These are phyloP conservation scores for Neofusicoccum umdonicola DNA, from an alignment of 2,329 filamentous ascomycete genomes.

Conservation along the genomic window DNA sequence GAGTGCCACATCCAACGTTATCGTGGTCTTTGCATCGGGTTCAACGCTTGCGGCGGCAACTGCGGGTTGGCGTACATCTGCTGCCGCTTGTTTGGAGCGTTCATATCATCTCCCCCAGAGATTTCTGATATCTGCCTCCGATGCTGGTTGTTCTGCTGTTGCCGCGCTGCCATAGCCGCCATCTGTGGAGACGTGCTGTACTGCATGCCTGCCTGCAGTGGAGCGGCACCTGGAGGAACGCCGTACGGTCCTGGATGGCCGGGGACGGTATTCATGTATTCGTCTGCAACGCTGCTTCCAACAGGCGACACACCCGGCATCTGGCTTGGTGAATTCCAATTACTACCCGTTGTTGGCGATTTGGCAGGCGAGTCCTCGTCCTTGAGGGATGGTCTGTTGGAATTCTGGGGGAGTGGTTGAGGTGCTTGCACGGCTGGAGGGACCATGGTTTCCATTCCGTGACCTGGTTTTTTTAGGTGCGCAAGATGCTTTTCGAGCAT, in stretches of 20 bases:
- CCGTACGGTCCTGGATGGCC: constrained; percentile 40
- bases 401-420: constrained; percentile 34
- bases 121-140: constrained; percentile 62
- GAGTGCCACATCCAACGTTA: constrained; percentile 22
- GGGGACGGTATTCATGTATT: constrained; percentile 47
- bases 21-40: constrained; percentile 50
- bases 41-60: constrained; percentile 44
- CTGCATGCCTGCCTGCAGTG: constrained; percentile 34
- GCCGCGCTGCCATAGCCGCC: constrained; percentile 32
- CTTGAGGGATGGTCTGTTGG: constrained; percentile 56
- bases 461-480: constrained; percentile 69
- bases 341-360: constrained; percentile 59
- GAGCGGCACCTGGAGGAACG: constrained; percentile 24
- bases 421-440: constrained; percentile 44
- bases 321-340: constrained; percentile 63
- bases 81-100: constrained; percentile 56
- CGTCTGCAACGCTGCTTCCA: constrained; percentile 45
- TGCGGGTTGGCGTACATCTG: constrained; percentile 51
- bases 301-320: constrained; percentile 59
- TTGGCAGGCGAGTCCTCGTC: constrained; percentile 63
- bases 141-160: constrained; percentile 36
- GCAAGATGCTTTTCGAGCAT: constrained; percentile 84
- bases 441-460: constrained; percentile 48
- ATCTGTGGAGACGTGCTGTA: constrained; percentile 41
- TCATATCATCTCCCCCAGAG: constrained; percentile 52